A percentile compares a stretch with the other conserved stretches of the same genome.
These are phyloP conservation scores for Penicillium sp. DNA, from an alignment of 2,329 filamentous ascomycete genomes.

Conservation along the genomic window DNA sequence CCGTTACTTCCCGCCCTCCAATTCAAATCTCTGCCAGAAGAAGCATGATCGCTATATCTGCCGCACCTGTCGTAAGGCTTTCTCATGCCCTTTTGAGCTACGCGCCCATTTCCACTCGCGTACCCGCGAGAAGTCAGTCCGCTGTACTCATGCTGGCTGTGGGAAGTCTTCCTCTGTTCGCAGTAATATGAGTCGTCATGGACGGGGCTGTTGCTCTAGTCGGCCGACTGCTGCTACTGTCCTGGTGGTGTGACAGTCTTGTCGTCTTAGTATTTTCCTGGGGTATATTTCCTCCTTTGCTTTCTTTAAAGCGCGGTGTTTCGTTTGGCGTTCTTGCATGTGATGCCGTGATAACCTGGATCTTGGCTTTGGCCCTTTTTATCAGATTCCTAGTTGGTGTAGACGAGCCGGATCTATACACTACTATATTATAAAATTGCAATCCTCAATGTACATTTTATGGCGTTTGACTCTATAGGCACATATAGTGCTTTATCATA, in stretches of 20 bases:
- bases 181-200: slow-evolving; percentile 99
- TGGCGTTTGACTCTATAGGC: not conserved
- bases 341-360: slow-evolving; percentile 21
- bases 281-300: not conserved
- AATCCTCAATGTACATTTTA: slow-evolving; percentile 17
- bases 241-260: slow-evolving; percentile 8
- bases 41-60: slow-evolving; percentile 96
- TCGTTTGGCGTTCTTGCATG: slow-evolving; percentile 18
- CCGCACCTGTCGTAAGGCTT: slow-evolving; percentile 94
- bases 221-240: slow-evolving; percentile 26
- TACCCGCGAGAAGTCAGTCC: slow-evolving; percentile 97
- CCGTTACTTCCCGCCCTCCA: slow-evolving; percentile 86
- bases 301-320: slow-evolving; percentile 1
- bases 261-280: slow-evolving; percentile 14
- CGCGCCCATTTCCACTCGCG: slow-evolving; percentile 96
- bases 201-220: slow-evolving; percentile 72
- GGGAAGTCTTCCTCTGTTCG: slow-evolving; percentile 95
- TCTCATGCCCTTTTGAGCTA: slow-evolving; percentile 84
- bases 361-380: slow-evolving; percentile 9
- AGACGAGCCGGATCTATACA: slow-evolving; percentile 8
- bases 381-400: slow-evolving; percentile 7
- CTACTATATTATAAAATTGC: slow-evolving; percentile 5
- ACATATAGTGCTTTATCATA: too few species aligned
- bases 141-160: slow-evolving; percentile 84
- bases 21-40: slow-evolving; percentile 71